Base-by-base conservation (phyloP, 2,329 filamentous ascomycete species). In the Colletotrichum sp. region DNA sequence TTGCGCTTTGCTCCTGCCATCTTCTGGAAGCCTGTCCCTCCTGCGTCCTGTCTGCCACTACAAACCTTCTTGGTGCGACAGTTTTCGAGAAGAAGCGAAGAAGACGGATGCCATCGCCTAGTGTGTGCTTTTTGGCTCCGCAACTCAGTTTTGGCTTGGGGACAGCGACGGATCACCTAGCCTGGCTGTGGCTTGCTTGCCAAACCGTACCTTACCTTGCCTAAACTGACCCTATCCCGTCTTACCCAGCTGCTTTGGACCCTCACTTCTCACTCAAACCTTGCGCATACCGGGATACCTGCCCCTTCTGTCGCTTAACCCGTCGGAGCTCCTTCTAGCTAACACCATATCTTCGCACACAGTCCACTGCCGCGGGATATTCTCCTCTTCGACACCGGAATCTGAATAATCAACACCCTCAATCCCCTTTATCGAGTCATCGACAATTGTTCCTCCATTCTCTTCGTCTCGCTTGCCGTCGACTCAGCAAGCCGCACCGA, bases 291-390 rank as follows among this genome's bases (percentile, higher is more conserved):
- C 73, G 69, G 69, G 68, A 72, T 72, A 64, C 73, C 63, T 75
- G 63, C 73, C 69, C 67, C 36, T 72, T 75, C 69, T 63, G 73
- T 75, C 69, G 55, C 63, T 75, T 75, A 64, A 75, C 64, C 73
- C 69, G 69, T 75, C 67, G 63, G 69, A 72, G 73, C 69, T 75
- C 67, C 61, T 68, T 64, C 74, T 63, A 71, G 75, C 72, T 71
- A 77, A 71, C 57, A 60, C 63, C 61, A 60, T 16, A 52, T 27
- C 32, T 32, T 48, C 34, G 52, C 27, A 66, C 15, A 19, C 36
- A 44, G 30, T 34, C 48, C n/a, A 30, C 59, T 30, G 11, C 59
- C 30, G 22, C 27, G 13, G 13, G 7, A 57, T 28, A 44, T 34
- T 70, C 71, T 74, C 71, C 32, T 69, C 34, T 39, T 32, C 16